Evolutionary conservation across 192 early-diverging fungal species (phyloP), one percentile per base, ranked within the genome.

Genomic region (Gonapodya prolifera): DNA sequence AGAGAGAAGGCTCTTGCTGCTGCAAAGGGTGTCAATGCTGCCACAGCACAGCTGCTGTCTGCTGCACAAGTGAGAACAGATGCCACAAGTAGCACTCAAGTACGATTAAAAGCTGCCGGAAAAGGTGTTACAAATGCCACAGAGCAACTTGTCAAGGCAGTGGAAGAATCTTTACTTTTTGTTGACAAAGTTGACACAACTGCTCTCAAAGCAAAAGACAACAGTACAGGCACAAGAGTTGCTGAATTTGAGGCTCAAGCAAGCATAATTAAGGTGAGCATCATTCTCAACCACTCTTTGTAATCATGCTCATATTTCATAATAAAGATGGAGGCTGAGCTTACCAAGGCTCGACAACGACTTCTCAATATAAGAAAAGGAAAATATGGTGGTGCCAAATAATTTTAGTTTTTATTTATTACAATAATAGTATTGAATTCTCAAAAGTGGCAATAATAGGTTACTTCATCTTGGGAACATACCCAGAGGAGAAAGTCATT

Each of bases 291-390:
- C 35, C 29, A 1, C 35, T 33, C 32, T 29, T 30, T 1, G 18
- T 76, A 35, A 85, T 89, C 86, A 89, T 74, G 87, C 87, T 1
- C 86, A 87, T 70, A 80, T 89, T 80, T 78, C 1, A 85, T 89
- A 29, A 75, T 89, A 74, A 84, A 83, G 78, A 86, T 89, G 85
- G 88, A 89, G 80, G 85, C 85, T 76, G 88, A 89, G 79, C 80
- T 89, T 16, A 86, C 88, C 75, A 77, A 77, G 69, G 88, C 88
- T 28, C 30, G 88, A 32, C 70, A 77, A 34, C 83, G 82, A 34
- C 80, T 89, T 28, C 83, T 86, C 1, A 75, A 79, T 16, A 85
- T 89, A 1, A 34, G 87, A 2, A 89, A 89, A 78, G 81, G 82
- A 17, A 80, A 81, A 70, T 87, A 89, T 71, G 75, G 28, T 2